Percentiles rank a stretch among this genome's conserved stretches.
These are phyloP conservation scores for Wickerhamiella musiphila DNA, from an alignment of 805 yeast species.

Conservation along the genomic window DNA sequence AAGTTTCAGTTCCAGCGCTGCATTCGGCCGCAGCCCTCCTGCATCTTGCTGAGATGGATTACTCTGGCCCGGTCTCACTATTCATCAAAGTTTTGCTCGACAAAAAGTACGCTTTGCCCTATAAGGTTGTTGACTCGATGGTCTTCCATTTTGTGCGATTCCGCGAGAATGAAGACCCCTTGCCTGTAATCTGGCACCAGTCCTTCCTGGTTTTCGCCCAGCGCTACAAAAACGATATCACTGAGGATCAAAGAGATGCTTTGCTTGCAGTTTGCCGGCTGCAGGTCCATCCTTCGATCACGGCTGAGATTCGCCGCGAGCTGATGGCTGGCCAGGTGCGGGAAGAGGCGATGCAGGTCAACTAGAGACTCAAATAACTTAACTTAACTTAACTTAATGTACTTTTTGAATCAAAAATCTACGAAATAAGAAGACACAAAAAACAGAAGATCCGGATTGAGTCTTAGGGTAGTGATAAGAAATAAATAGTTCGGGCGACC, in stretches of 20 bases:
- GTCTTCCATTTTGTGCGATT: conserved; percentile 91
- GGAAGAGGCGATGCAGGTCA: conserved; percentile 1
- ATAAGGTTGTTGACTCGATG: conserved; percentile 84
- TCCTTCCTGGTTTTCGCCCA: conserved; percentile 89
- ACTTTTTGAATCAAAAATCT: neutral
- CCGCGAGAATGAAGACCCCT: conserved; percentile 35
- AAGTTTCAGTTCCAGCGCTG: conserved; percentile 81
- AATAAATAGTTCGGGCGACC: too few species aligned
- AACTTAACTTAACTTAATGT: neutral
- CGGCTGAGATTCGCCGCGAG: conserved; percentile 91
- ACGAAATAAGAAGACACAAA: too few species aligned
- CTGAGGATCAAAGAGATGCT: conserved; percentile 96
- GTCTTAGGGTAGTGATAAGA: too few species aligned
- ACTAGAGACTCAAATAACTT: neutral
- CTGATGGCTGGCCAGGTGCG: conserved; percentile 50
- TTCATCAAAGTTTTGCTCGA: conserved; percentile 80
- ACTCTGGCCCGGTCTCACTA: conserved; percentile 74
- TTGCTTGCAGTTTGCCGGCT: conserved; percentile 78
- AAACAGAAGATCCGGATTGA: too few species aligned
- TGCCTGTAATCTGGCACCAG: conserved; percentile 97
- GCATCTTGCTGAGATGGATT: conserved; percentile 65
- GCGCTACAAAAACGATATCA: conserved; percentile 89
- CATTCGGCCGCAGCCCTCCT: conserved; percentile 94
- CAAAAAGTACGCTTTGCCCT: conserved; percentile 91
- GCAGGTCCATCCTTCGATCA: conserved; percentile 73